Evolutionary conservation across 345 rosid genomes (phyloP).

Genomic region (Erucastrum elatum): DNA sequence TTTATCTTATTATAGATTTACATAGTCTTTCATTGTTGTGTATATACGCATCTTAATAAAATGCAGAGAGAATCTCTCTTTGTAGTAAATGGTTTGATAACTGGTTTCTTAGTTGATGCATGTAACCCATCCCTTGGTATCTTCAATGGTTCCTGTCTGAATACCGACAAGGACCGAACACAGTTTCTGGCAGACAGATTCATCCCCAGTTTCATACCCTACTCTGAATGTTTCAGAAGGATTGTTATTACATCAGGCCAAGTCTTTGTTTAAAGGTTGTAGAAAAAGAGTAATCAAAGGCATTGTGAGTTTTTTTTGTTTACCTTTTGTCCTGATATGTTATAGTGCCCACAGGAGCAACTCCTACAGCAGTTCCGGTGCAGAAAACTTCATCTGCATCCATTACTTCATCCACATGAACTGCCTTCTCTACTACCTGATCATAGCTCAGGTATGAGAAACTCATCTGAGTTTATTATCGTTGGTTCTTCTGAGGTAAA

Average conservation of each 20-base stretch:
- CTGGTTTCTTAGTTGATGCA: slow-evolving; percentile 42
- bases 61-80: neutral
- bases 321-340: slow-evolving; percentile 50
- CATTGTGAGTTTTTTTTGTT: neutral
- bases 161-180: slow-evolving; percentile 63
- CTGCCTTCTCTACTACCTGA: slow-evolving; percentile 48
- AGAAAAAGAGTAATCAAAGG: too few species aligned
- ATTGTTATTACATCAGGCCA: slow-evolving; percentile 10
- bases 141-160: slow-evolving; percentile 67
- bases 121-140: slow-evolving; percentile 69
- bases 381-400: slow-evolving; percentile 61
- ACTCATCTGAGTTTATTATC: neutral
- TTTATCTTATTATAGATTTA: neutral
- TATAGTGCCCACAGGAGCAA: slow-evolving; percentile 51
- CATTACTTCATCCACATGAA: slow-evolving; percentile 46
- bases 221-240: slow-evolving; percentile 46
- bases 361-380: slow-evolving; percentile 59
- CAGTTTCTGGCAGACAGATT: slow-evolving; percentile 51
- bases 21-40: neutral
- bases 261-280: neutral
- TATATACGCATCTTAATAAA: neutral
- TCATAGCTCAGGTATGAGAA: slow-evolving; percentile 1
- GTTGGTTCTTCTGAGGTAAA: slow-evolving; percentile 3
- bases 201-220: slow-evolving; percentile 51
- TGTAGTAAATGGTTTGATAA: neutral